Evolutionary conservation across 352 stramenopile species (phyloP).

Genomic region (Globisporangium spinosum): DNA sequence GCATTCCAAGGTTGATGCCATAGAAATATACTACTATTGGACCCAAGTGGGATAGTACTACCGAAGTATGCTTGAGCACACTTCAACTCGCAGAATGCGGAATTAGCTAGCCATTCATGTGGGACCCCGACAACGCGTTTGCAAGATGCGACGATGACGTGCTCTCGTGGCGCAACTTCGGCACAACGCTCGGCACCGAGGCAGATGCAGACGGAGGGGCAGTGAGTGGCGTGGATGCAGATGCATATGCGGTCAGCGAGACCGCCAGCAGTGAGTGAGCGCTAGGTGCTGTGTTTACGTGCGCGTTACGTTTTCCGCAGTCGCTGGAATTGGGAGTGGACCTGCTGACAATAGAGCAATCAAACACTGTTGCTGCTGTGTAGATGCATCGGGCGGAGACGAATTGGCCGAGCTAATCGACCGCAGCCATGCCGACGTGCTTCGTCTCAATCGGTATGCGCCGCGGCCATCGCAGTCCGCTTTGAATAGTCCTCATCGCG

Average conservation of each 20-base stretch:
- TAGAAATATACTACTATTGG: too few species aligned
- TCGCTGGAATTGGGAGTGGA: too few species aligned
- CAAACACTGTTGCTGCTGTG: not conserved
- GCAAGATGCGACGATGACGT: slow-evolving; percentile 27
- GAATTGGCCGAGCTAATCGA: slow-evolving; percentile 27
- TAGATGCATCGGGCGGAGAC: slow-evolving; percentile 27
- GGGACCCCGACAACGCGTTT: slow-evolving; percentile 11
- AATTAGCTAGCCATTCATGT: slow-evolving; percentile 8
- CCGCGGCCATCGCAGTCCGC: not conserved
- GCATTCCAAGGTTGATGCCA: too few species aligned
- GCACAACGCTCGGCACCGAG: slow-evolving; percentile 21
- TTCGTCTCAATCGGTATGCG: not conserved
- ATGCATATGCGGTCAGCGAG: slow-evolving; percentile 14
- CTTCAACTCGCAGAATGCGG: slow-evolving; percentile 6
- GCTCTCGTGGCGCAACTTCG: slow-evolving; percentile 40
- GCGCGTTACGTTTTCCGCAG: not conserved
- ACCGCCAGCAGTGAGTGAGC: slow-evolving; percentile 11
- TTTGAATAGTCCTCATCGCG: too few species aligned
- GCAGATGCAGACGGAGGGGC: not conserved
- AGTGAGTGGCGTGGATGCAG: not conserved
- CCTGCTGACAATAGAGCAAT: too few species aligned
- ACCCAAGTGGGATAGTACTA: not conserved
- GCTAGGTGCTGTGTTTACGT: not conserved
- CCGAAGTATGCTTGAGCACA: not conserved
- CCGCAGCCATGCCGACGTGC: not conserved